Evolutionary conservation across 164 flowering plant genomes (phyloP).

Genomic region (Euptelea pleiosperma): DNA sequence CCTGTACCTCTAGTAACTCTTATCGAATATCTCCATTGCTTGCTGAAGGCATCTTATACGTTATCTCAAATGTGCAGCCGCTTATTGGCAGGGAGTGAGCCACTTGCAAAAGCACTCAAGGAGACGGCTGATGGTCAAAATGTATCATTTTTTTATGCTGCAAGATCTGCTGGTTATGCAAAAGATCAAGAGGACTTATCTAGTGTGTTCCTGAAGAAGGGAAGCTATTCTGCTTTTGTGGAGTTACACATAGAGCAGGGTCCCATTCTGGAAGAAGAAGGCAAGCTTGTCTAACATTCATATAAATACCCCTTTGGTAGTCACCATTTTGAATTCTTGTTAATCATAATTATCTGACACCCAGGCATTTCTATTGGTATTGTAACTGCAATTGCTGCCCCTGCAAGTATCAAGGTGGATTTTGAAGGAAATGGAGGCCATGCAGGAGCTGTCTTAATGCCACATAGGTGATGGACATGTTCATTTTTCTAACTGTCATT

Average conservation of each 20-base stretch:
- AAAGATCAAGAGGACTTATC: constrained; percentile 51
- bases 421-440: constrained; percentile 99
- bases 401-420: constrained; percentile 91
- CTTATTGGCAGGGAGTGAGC: constrained; percentile 70
- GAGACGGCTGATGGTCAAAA: constrained; percentile 71
- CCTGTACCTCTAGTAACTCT: not conserved
- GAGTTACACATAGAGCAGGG: constrained; percentile 99
- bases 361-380: constrained; percentile 76
- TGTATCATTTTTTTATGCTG: constrained; percentile 75
- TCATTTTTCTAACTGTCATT: not conserved
- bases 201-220: constrained; percentile 62
- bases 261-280: constrained; percentile 93
- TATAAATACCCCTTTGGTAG: not conserved
- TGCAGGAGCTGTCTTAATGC: constrained; percentile 98
- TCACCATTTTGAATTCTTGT: not conserved
- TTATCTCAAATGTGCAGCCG: constrained; percentile 59
- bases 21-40: too few species aligned
- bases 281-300: constrained; percentile 22
- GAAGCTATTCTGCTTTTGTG: constrained; percentile 77
- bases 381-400: constrained; percentile 98
- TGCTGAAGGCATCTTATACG: constrained; percentile 8
- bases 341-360: constrained; percentile 1
- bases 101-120: constrained; percentile 57
- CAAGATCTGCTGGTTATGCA: constrained; percentile 79
- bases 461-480: constrained; percentile 48